Evolutionary conservation across 345 rosid species (phyloP).

Genomic region (Citrus medica): DNA sequence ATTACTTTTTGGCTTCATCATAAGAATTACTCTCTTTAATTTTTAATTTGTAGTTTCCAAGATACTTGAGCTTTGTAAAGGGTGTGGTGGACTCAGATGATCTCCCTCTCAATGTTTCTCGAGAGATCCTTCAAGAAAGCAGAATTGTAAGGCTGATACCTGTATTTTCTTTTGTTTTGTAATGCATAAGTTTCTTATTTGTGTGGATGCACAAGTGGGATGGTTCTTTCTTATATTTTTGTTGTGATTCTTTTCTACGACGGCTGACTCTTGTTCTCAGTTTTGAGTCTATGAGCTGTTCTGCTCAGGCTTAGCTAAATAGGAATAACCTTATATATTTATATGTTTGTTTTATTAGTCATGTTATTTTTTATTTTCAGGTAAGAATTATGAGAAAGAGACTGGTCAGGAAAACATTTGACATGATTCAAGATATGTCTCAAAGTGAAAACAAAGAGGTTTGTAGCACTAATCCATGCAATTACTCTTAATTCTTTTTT

Average conservation of each 20-base stretch:
- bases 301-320: not conserved
- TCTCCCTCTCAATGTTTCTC: conserved; percentile 96
- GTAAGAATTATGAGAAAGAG: conserved; percentile 98
- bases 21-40: not conserved
- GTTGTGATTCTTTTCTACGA: not conserved
- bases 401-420: conserved; percentile 91
- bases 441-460: conserved; percentile 94
- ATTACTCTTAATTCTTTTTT: not conserved
- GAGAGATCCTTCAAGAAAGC: conserved; percentile 97
- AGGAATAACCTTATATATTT: not conserved
- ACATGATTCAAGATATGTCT: conserved; percentile 90
- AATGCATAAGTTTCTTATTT: not conserved
- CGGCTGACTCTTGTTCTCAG: not conserved
- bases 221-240: not conserved
- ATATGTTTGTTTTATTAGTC: not conserved
- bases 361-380: conserved; percentile 23
- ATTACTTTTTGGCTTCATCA: not conserved
- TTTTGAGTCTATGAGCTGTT: not conserved
- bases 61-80: conserved; percentile 94
- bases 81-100: conserved; percentile 96
- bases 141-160: conserved; percentile 51
- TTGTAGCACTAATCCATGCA: not conserved
- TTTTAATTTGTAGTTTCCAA: conserved; percentile 63
- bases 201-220: not conserved
- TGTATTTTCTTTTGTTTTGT: not conserved